Base-by-base conservation (phyloP, 208 protist species). In the Crithidia thermophila region DNA sequence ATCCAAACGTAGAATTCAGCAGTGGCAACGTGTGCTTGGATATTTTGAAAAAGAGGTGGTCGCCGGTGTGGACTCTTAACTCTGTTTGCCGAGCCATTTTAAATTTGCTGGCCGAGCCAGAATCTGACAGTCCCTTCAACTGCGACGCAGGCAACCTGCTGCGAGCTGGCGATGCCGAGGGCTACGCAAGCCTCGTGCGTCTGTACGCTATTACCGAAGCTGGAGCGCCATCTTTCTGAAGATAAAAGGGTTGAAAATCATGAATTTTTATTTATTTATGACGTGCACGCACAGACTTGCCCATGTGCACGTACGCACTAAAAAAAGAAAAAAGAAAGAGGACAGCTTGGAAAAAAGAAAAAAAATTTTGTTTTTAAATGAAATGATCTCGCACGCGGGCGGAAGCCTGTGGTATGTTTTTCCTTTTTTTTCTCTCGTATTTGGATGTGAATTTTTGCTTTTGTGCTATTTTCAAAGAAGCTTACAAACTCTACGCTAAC, bases 101-200 rank as follows among this genome's bases (percentile, higher is more conserved):
- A 1, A 86, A 77, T 23, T 51, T 98, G 13, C 36, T 98, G 14
- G 76, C 87, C 0, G 82, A 94, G 52, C 94, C 94, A 2, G 88
- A 94, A 51, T 63, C 80, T 10, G 70, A 78, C 39, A 94, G 77
- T 30, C 94, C 94, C 4, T 90, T 96, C 64, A 98, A 98, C 80
- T 98, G 94, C 77, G 91, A 97, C 56, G 94, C 94, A 0, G 94
- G 92, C 0, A 98, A 98, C 56, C 69, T 98, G 3, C 43, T 98
- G 11, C 71, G 94, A 0, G 81, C 76, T 6, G 85, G 86, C 3
- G 90, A 95, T 56, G 23, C 61, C 57, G 74, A 82, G 56, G 90
- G 87, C 28, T 95, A 89, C 62, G 34, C 59, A 25, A 81, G 75
- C 18, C 60, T 93, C 25, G 90, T 85, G 53, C 84, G 85, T 8